phyloP scores from a whole-genome alignment of 768 basidiomycete genomes.

The Pleurotus pulmonarius region DNA sequence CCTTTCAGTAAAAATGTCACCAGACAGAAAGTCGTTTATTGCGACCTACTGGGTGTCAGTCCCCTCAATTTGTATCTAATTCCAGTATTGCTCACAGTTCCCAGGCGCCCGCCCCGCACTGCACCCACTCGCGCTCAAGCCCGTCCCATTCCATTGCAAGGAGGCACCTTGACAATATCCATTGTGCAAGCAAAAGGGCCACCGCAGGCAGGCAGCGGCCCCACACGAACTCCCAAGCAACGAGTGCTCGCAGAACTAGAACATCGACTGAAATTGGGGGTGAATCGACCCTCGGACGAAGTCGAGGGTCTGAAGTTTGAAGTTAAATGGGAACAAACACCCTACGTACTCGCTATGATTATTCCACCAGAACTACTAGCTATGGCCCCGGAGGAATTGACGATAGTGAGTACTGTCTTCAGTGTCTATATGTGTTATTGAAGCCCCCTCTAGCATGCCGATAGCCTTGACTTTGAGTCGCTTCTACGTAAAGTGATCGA shows the following conservation, averaged over 20 bases:
- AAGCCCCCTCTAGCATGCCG: slow-evolving; percentile 45
- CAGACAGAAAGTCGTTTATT: slow-evolving; percentile 62
- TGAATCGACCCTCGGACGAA: slow-evolving; percentile 61
- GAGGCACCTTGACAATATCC: slow-evolving; percentile 72
- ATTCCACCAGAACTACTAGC: slow-evolving; percentile 45
- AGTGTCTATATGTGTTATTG: neutral
- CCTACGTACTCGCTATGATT: slow-evolving; percentile 58
- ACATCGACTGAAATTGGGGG: slow-evolving; percentile 56
- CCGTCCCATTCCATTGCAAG: slow-evolving; percentile 45
- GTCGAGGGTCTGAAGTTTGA: slow-evolving; percentile 66
- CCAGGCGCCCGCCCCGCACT: slow-evolving; percentile 35
- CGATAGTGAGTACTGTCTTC: slow-evolving; percentile 47
- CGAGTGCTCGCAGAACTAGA: slow-evolving; percentile 61
- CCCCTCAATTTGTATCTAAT: neutral
- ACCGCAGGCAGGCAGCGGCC: slow-evolving; percentile 34
- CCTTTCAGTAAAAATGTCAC: slow-evolving; percentile 65
- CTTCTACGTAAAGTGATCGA: slow-evolving; percentile 61
- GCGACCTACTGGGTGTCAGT: slow-evolving; percentile 88
- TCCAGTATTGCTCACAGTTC: neutral
- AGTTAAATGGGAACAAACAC: slow-evolving; percentile 77
- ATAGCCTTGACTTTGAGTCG: slow-evolving; percentile 70
- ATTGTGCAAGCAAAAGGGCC: slow-evolving; percentile 51
- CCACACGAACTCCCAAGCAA: slow-evolving; percentile 49
- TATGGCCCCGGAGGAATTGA: slow-evolving; percentile 38
- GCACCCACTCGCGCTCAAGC: slow-evolving; percentile 21